These are phyloP conservation scores for Boletus holoroseus DNA, from an alignment of 1,284 basidiomycete genomes.

Conservation along the genomic window DNA sequence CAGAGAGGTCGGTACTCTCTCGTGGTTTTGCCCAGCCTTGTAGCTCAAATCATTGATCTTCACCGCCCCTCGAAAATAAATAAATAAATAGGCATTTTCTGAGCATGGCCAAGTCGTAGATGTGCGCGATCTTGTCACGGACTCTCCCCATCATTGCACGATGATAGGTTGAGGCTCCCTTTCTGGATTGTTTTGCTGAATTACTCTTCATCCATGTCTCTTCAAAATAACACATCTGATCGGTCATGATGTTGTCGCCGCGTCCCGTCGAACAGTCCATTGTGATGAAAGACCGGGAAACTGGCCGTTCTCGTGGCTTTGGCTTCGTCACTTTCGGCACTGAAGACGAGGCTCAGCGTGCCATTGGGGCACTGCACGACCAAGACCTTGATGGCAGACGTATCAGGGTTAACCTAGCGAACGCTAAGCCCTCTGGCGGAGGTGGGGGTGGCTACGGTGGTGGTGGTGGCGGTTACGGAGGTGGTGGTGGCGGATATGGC, in stretches of 20 bases:
- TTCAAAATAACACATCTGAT: slow-evolving; percentile 11
- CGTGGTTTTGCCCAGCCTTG: slow-evolving; percentile 29
- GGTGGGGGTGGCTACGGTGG: slow-evolving; percentile 17
- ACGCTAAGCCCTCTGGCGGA: slow-evolving; percentile 53
- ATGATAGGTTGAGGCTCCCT: slow-evolving; percentile 32
- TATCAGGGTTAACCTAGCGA: slow-evolving; percentile 91
- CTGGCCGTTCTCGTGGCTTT: slow-evolving; percentile 92
- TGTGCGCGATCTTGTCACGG: slow-evolving; percentile 52
- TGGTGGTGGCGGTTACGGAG: slow-evolving; percentile 17
- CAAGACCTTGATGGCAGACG: slow-evolving; percentile 90
- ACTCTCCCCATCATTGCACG: slow-evolving; percentile 38
- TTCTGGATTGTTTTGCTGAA: slow-evolving; percentile 33
- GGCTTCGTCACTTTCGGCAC: slow-evolving; percentile 82
- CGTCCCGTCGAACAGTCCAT: slow-evolving; percentile 56
- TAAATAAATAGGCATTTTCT: slow-evolving; percentile 55
- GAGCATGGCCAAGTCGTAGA: slow-evolving; percentile 61
- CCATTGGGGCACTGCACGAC: slow-evolving; percentile 78
- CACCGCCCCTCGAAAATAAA: background rate
- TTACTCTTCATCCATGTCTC: slow-evolving; percentile 26
- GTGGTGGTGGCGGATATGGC: slow-evolving; percentile 10
- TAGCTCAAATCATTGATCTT: slow-evolving; percentile 18
- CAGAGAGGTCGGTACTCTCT: slow-evolving; percentile 62
- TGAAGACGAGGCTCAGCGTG: slow-evolving; percentile 64
- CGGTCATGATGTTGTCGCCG: slow-evolving; percentile 8
- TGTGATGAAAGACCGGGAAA: slow-evolving; percentile 97